Evolutionary conservation across 768 basidiomycete species (phyloP), one percentile per base, ranked within the genome.

Genomic region (Tylopilus rubrobrunneus): DNA sequence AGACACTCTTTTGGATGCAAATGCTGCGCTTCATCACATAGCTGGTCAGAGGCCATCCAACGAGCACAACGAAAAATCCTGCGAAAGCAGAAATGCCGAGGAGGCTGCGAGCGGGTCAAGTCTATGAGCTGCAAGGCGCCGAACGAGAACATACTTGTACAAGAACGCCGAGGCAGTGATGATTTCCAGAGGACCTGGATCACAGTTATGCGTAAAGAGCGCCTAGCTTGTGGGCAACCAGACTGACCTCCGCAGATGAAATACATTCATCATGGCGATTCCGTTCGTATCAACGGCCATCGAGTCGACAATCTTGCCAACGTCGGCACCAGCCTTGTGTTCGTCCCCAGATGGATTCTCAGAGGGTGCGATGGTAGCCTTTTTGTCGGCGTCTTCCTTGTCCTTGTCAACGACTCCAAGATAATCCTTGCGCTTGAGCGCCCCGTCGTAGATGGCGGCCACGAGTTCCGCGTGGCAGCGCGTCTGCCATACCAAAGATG

Each of bases 241-340:
- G 15, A 57, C 73, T 19, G 55, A 83, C 84, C 79, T 63, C 85
- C 83, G 53, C 88, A 90, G 29, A 87, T 71, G 65, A 85, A 81
- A 62, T 87, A 89, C 49, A 76, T 65, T 2, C 50, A 77, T 81
- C 71, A 76, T 75, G 3, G 81, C 71, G 52, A 87, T 69, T 75
- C 77, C 72, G 62, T 84, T 86, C 2, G 85, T 83, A 65, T 92
- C 89, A 7, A 81, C 83, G 14, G 87, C 84, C 91, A 95, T 95
- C 34, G 94, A 71, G 59, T 92, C 90, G 51, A 94, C 89, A 48
- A 95, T 90, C 67, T 94, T 93, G 12, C 93, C 93, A 12, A 89
- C 77, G 66, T 92, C 89, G 7, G 93, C 93, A 15, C 90, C 88
- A 1, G 86, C 80, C 59, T 82, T 86, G 1, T 84, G 81, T 29